Evolutionary conservation across 2,329 filamentous ascomycete species (phyloP), one percentile per base, ranked within the genome.

Genomic region (Fusarium globosum): DNA sequence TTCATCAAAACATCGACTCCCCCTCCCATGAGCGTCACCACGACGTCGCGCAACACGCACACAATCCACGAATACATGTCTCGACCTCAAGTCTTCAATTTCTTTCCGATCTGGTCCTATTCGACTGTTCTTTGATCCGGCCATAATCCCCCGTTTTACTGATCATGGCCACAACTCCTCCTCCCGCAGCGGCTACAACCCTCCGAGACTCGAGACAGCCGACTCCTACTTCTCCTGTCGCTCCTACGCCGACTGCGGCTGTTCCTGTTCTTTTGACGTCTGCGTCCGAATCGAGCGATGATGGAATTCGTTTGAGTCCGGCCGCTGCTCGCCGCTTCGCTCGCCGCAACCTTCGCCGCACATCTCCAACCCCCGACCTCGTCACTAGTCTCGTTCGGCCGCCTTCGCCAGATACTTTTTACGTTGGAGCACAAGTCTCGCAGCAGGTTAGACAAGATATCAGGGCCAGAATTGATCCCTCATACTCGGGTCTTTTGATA

Each of bases 381-480:
- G 81, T 83, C 69, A 83, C 81, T 42, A 83, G 82, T 72, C 80
- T 83, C 56, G 81, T 83, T 52, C 80, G 82, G 9, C 81, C 81
- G 4, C 79, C 80, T 2, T 83, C 82, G 7, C 81, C 82, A n/a
- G 82, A 83, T 65, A 71, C 79, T 36, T 76, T 81, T 51, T 82
- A 82, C 59, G 70, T 77, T 28, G 76, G 77, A 2, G 75, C 79
- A 20, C 78, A 80, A 49, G 62, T 76, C 18, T 73, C 78, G 28
- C 75, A 75, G 12, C 76, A 73, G 46, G 69, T 70, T 42, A 65
- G 77, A 11, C 75, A 75, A 38, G 74, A 75, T 16, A 43, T 65
- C 20, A 69, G 76, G 28, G 18, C 66, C 26, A 60, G 72, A 20
- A 62, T 70, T 30, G 61, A 69, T 36, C 51, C 57, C 13, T 61